phyloP scores from a whole-genome alignment of 257 asterid genomes.

The Gentiana macrophylla region DNA sequence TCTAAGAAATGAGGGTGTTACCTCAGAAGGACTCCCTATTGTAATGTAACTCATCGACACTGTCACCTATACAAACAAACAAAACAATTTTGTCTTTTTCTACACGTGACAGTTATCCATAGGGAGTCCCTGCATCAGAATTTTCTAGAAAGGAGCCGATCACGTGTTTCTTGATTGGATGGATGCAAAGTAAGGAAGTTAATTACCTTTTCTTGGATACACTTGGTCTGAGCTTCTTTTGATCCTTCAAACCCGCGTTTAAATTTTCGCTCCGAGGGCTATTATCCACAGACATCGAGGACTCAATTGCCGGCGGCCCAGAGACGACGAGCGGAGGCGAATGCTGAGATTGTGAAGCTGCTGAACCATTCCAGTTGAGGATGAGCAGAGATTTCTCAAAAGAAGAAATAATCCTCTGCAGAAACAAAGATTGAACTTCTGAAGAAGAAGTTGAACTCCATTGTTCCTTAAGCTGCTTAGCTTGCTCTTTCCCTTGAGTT shows the following conservation, averaged over 20 bases:
- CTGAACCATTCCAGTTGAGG: constrained; percentile 41
- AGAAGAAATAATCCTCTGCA: constrained; percentile 61
- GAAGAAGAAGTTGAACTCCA: constrained; percentile 31
- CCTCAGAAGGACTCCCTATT: no score
- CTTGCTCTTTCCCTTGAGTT: constrained; percentile 65
- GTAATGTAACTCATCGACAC: no score
- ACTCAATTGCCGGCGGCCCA: constrained; percentile 18
- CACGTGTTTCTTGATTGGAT: no score
- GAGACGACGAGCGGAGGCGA: constrained; percentile 16
- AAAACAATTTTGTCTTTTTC: no score
- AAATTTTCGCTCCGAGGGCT: constrained; percentile 42
- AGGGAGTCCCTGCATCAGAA: no score
- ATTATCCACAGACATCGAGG: constrained; percentile 45
- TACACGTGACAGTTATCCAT: no score
- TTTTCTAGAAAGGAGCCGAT: no score
- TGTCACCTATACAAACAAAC: no score
- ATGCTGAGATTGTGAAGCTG: constrained; percentile 17
- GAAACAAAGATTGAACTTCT: constrained; percentile 33
- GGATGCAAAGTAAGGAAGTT: not conserved
- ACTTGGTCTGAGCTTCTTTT: constrained; percentile 18
- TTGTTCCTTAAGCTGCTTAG: constrained; percentile 51
- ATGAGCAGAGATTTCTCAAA: constrained; percentile 64
- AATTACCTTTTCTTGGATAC: constrained; percentile 59
- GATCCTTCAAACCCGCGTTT: constrained; percentile 24
- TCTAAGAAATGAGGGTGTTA: no score